phyloP scores from a whole-genome alignment of 768 basidiomycete genomes.

The Mycena filopes region DNA sequence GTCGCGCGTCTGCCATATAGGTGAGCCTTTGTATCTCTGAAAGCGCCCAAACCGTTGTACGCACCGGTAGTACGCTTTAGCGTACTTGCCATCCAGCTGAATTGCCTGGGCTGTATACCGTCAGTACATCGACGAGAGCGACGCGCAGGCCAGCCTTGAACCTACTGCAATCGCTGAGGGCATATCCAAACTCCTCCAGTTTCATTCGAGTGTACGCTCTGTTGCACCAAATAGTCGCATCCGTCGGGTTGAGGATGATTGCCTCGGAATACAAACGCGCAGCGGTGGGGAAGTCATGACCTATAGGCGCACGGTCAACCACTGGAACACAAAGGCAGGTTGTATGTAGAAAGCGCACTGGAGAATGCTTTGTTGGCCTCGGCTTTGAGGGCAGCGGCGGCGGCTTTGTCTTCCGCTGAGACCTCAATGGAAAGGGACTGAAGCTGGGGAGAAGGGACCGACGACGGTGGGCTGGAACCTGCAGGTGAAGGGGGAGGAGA shows the following conservation, averaged over 20 bases:
- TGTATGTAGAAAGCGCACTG: conserved; percentile 52
- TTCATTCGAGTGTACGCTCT: conserved; percentile 93
- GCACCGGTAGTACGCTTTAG: conserved; percentile 89
- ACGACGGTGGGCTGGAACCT: conserved; percentile 60
- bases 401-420: conserved; percentile 75
- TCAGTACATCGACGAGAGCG: conserved; percentile 15
- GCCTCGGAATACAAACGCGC: conserved; percentile 85
- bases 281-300: conserved; percentile 81
- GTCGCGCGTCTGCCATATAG: conserved; percentile 74
- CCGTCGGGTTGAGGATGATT: conserved; percentile 87
- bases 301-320: conserved; percentile 41
- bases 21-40: not conserved
- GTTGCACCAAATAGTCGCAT: conserved; percentile 94
- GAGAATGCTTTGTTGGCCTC: conserved; percentile 91
- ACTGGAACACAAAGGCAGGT: not conserved
- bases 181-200: conserved; percentile 93
- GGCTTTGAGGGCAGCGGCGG: conserved; percentile 79
- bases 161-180: conserved; percentile 87
- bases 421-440: conserved; percentile 58
- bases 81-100: conserved; percentile 87
- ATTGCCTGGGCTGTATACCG: conserved; percentile 78
- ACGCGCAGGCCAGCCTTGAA: conserved; percentile 32
- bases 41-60: conserved; percentile 31
- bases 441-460: conserved; percentile 69
- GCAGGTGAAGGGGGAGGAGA: conserved; percentile 55